These are phyloP conservation scores for Colletotrichum sp. DNA, from an alignment of 2,329 filamentous ascomycete species.

Conservation along the genomic window DNA sequence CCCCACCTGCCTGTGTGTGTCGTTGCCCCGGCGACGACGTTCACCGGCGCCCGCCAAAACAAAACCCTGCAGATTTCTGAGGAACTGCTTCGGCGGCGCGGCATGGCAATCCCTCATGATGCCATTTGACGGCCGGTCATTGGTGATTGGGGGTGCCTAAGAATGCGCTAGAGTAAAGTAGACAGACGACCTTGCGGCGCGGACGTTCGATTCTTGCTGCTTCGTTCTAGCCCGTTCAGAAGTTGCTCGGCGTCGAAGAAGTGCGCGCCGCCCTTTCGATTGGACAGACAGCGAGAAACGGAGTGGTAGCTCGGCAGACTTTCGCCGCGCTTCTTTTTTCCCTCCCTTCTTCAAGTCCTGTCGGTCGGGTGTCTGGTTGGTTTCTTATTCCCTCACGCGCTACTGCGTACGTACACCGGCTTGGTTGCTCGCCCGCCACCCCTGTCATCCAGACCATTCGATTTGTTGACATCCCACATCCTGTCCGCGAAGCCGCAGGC, in stretches of 20 bases:
- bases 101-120: background rate
- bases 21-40: background rate
- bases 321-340: background rate
- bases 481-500: background rate
- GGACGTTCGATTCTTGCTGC: background rate
- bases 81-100: background rate
- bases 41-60: slow-evolving; percentile 1
- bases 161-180: background rate
- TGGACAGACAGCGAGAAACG: background rate
- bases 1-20: background rate
- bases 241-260: background rate
- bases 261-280: background rate
- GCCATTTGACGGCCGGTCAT: background rate
- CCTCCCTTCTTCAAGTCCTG: background rate
- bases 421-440: background rate
- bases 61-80: background rate
- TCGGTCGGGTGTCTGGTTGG: background rate
- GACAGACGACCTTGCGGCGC: background rate
- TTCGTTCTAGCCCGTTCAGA: background rate
- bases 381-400: background rate
- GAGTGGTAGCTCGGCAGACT: background rate
- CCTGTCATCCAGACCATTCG: slow-evolving; percentile 6
- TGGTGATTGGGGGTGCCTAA: background rate
- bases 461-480: slow-evolving; percentile 16
- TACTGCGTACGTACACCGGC: background rate